These are phyloP conservation scores for Exophiala oligosperma DNA, from an alignment of 2,329 filamentous ascomycete species.

Conservation along the genomic window DNA sequence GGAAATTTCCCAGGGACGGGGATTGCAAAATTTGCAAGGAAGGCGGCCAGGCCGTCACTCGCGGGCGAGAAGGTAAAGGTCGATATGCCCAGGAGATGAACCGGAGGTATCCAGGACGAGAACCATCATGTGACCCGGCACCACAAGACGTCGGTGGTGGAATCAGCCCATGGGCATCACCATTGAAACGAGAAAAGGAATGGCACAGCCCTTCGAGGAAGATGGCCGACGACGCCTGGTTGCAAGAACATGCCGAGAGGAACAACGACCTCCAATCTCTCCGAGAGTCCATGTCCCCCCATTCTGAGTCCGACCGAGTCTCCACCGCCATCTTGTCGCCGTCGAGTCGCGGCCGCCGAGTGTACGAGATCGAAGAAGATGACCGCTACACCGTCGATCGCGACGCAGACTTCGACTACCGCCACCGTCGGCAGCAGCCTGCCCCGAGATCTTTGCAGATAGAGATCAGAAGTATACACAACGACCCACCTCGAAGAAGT, in stretches of 20 bases:
- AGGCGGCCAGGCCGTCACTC: slow-evolving; percentile 22
- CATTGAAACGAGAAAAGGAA: slow-evolving; percentile 24
- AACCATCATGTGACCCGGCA: slow-evolving; percentile 1
- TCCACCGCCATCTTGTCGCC: slow-evolving; percentile 9
- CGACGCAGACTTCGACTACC: slow-evolving; percentile 4
- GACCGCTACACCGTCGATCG: not conserved
- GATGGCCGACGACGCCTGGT: slow-evolving; percentile 27
- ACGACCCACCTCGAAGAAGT: slow-evolving; percentile 9
- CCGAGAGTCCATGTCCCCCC: slow-evolving; percentile 15
- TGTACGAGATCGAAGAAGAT: slow-evolving; percentile 16
- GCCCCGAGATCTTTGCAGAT: slow-evolving; percentile 11
- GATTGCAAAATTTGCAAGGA: slow-evolving; percentile 28
- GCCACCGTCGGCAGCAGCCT: slow-evolving; percentile 9
- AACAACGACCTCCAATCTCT: slow-evolving; percentile 24
- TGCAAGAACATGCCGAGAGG: slow-evolving; percentile 27
- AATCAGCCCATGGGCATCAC: slow-evolving; percentile 22
- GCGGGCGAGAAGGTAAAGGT: slow-evolving; percentile 29
- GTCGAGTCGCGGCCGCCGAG: not conserved
- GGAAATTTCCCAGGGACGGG: slow-evolving; percentile 20
- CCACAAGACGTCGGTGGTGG: slow-evolving; percentile 12
- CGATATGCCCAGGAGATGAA: slow-evolving; percentile 24
- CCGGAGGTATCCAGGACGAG: slow-evolving; percentile 6
- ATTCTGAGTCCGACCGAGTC: no score
- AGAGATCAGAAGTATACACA: slow-evolving; percentile 15
- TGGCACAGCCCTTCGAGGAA: slow-evolving; percentile 25